These are phyloP conservation scores for Lepiota subincarnata DNA, from an alignment of 768 basidiomycete genomes.

Conservation along the genomic window DNA sequence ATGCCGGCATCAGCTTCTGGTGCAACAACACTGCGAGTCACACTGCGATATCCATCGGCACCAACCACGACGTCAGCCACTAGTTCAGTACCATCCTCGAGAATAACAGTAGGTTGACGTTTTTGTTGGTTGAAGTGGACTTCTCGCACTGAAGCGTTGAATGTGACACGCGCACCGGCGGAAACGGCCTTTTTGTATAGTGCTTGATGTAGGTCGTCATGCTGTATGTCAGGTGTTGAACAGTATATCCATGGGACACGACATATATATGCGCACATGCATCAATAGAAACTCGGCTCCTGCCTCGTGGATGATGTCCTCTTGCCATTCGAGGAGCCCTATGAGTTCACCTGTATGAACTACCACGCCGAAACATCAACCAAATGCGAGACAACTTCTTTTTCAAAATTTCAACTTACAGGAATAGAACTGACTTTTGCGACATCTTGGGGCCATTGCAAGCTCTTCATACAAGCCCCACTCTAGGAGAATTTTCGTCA, in stretches of 20 bases:
- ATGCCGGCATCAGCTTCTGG: constrained; percentile 24
- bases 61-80: constrained; percentile 46
- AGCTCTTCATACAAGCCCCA: constrained; percentile 48
- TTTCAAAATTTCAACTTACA: constrained; percentile 22
- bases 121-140: constrained; percentile 26
- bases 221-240: constrained; percentile 24
- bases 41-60: constrained; percentile 44
- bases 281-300: constrained; percentile 48
- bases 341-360: constrained; percentile 41
- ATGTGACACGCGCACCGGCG: constrained; percentile 36
- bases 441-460: constrained; percentile 26
- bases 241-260: neutral
- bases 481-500: constrained; percentile 43
- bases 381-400: neutral
- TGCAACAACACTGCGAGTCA: constrained; percentile 33
- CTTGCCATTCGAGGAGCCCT: constrained; percentile 45
- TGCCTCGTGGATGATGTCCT: constrained; percentile 42
- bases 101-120: constrained; percentile 21
- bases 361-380: constrained; percentile 15
- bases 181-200: constrained; percentile 38
- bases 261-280: constrained; percentile 32
- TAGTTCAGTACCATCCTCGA: constrained; percentile 31
- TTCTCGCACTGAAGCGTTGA: constrained; percentile 23
- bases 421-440: constrained; percentile 30
- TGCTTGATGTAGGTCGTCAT: constrained; percentile 41